Evolutionary conservation across 331 rosid genomes (phyloP), one percentile per base, ranked within the genome.

Genomic region (Phaseolus coccineus): DNA sequence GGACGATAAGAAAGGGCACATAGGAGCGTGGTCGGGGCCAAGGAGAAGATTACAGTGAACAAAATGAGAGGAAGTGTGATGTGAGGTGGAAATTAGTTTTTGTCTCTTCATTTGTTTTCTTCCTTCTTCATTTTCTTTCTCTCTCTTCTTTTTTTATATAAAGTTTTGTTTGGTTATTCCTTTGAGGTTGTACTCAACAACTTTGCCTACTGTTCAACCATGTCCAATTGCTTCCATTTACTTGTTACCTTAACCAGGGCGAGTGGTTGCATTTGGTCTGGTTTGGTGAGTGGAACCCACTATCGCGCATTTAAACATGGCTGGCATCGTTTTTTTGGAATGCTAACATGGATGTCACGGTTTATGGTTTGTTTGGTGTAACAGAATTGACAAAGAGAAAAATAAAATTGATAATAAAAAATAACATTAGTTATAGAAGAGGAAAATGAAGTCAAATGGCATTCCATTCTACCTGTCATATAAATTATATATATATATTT

Each of bases 1-100:
- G 56, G 13, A 68, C 3, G 63, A 73, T 56, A 50, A 35, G 78
- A 44, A 52, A 73, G 12, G 30, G 24, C 56, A 59, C 13, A 27
- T 30, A 70, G 73, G 74, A 76, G 50, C 74, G 84, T 76, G 57
- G 85, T 47, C 37, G 81, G 73, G 82, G 92, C 84, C 83, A 79
- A 77, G 77, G 59, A 86, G 83, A 84, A 85, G 79, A 74, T 69
- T 50, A 76, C 70, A 14, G 74, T 47, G 48, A 77, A 25, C 40
- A 46, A 72, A 62, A 30, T 12, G 77, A n/a, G 61, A 40, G 30
- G 10, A 5, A 66, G 71, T 57, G 69, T 55, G 79, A 82, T 30
- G 71, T 70, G 62, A 65, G 13, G 53, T 24, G 73, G 35, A 80
- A 86, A 84, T 81, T 76, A 80, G 81, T 77, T 75, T 59, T 73